Percentiles rank a stretch among this genome's conserved stretches.
Evolutionary conservation across 148 eudicot genomes (phyloP).

Genomic region (Polygonum aviculare): DNA sequence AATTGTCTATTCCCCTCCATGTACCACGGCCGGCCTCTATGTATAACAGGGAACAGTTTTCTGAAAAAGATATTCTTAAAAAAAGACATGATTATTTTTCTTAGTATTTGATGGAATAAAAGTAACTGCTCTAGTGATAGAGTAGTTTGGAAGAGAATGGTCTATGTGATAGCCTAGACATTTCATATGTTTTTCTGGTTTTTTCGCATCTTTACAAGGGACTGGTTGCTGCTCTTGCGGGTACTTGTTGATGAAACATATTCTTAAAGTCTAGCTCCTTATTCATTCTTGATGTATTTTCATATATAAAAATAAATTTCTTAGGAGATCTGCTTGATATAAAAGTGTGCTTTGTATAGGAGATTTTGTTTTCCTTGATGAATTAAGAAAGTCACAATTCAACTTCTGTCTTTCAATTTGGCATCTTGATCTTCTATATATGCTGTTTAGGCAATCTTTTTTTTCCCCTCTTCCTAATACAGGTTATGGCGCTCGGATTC

Average conservation of each 20-base stretch:
- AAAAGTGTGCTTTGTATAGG: not conserved
- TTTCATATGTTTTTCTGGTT: not conserved
- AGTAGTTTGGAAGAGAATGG: not conserved
- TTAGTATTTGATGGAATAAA: not conserved
- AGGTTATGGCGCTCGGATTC: slow-evolving; percentile 83
- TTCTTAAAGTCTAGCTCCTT: not conserved
- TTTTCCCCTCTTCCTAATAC: not conserved
- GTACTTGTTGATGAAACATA: not conserved
- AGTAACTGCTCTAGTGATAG: not conserved
- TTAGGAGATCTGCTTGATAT: not conserved
- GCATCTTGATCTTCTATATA: not conserved
- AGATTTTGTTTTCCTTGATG: not conserved
- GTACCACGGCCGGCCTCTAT: not conserved
- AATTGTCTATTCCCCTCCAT: not conserved
- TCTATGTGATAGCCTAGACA: not conserved
- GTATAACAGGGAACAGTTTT: not conserved
- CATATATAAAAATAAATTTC: not conserved
- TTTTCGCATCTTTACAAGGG: not conserved
- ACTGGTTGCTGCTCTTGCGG: not conserved
- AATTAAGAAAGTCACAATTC: not conserved
- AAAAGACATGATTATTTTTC: not conserved
- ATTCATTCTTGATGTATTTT: not conserved
- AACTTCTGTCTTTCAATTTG: not conserved
- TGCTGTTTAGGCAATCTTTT: not conserved
- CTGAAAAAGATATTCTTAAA: not conserved